Base-by-base conservation (phyloP, 1,139 yeast genomes). In the Yamadazyma pseudoaaseri region DNA sequence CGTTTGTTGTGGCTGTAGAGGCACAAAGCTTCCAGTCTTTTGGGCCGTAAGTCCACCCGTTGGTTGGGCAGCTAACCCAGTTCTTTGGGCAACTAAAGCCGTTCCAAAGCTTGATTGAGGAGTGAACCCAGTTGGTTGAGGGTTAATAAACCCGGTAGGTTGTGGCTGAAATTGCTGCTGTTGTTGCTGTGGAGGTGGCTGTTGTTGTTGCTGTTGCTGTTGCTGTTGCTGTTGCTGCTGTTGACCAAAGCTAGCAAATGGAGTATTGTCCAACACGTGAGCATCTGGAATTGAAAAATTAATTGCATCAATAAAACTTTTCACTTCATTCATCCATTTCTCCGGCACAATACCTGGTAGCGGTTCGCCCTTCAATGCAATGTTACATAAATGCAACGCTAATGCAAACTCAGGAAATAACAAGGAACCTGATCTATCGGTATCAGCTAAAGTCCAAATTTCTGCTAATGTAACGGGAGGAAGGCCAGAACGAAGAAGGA, bases 321-420 rank as follows among this genome's bases (percentile, higher is more conserved):
- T 73, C 7, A 92, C 97, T 58, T 92, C 97, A 53, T 86, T 86
- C 48, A 67, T 67, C 65, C 90, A 77, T 45, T 74, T 80, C 13
- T 76, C 76, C 15, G 95, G 96, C 43, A 92, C 62, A 18, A 67
- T 69, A 25, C 70, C 68, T 1, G 98, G 97, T 37, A 90, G 66
- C 2, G 82, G 66, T 38, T 82, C 86, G 16, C 96, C 96, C 49
- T 79, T 79, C 47, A 86, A 68, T 0, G 84, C 84, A 53, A 79
- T 61, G 45, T 86, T 85, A 54, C 96, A 89, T 45, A 92, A 70
- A 56, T 87, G 95, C 70, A 92, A 79, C 12, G 96, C 95, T 48
- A 90, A 70, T 9, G 96, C 96, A 65, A 92, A 92, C 56, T 92
- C 97, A 0, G 98, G 98, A 52, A 90, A 92, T 43, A 92, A 62